Percentiles rank a stretch among this genome's conserved stretches.
These are phyloP conservation scores for Hypoxylon sp. DNA, from an alignment of 2,329 filamentous ascomycete species.

Conservation along the genomic window DNA sequence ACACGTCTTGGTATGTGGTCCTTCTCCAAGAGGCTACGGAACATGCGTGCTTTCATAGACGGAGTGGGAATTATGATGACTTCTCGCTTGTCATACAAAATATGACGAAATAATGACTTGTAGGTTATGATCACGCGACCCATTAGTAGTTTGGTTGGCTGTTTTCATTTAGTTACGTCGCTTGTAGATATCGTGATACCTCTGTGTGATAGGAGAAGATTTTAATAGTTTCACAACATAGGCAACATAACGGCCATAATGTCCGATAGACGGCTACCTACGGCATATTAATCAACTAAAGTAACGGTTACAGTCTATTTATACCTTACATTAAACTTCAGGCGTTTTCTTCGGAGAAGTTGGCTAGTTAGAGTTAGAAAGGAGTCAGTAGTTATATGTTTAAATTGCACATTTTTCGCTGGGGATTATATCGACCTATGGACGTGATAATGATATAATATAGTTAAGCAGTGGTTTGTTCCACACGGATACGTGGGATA, in stretches of 20 bases:
- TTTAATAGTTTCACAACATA: neutral
- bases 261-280: too few relatives aligned
- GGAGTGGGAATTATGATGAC: neutral
- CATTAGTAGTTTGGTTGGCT: neutral
- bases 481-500: too few relatives aligned
- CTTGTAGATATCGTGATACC: neutral
- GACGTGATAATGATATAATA: too few relatives aligned
- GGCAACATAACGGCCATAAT: too few relatives aligned
- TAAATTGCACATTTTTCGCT: neutral
- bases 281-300: neutral
- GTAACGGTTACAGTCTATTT: neutral
- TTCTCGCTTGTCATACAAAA: neutral
- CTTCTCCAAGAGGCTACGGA: neutral
- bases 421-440: neutral
- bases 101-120: neutral
- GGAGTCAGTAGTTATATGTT: neutral
- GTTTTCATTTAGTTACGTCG: neutral
- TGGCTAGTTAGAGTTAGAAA: too few relatives aligned
- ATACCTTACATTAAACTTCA: neutral
- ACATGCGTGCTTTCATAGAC: neutral
- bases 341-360: neutral
- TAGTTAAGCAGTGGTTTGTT: too few relatives aligned
- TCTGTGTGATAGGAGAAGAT: neutral
- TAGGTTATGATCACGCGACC: neutral
- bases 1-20: too few relatives aligned